phyloP scores from a whole-genome alignment of 2,329 filamentous ascomycete genomes.

The Amphichorda felina region DNA sequence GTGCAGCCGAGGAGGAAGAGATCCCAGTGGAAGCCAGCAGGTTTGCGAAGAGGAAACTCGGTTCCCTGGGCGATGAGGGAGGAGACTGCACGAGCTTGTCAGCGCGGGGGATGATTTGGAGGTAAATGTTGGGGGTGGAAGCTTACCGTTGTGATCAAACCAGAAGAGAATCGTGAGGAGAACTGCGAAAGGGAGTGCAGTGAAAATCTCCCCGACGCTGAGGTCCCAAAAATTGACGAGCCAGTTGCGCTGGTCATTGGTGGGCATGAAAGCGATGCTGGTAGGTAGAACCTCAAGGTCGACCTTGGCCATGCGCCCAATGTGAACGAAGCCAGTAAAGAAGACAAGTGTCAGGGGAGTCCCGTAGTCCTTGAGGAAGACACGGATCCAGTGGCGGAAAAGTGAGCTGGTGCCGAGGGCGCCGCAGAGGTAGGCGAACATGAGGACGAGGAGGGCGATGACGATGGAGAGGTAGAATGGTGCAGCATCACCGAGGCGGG shows the following conservation, averaged over 20 bases:
- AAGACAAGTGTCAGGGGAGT: slow-evolving; percentile 75
- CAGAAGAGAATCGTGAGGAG: slow-evolving; percentile 78
- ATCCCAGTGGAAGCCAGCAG: slow-evolving; percentile 79
- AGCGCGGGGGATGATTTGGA: slow-evolving; percentile 1
- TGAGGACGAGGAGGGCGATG: slow-evolving; percentile 66
- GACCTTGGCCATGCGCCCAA: slow-evolving; percentile 68
- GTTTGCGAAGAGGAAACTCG: slow-evolving; percentile 70
- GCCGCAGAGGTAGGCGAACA: slow-evolving; percentile 62
- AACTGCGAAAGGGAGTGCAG: slow-evolving; percentile 78
- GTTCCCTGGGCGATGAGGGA: slow-evolving; percentile 75
- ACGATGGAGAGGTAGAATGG: slow-evolving; percentile 72
- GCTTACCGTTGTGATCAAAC: slow-evolving; percentile 75
- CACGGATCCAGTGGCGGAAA: slow-evolving; percentile 62
- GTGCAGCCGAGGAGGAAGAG: slow-evolving; percentile 70
- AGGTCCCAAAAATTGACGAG: slow-evolving; percentile 76
- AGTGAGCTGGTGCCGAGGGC: slow-evolving; percentile 58
- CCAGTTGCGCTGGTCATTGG: slow-evolving; percentile 53
- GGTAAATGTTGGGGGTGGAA: neutral
- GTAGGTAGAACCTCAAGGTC: slow-evolving; percentile 62
- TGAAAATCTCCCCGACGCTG: slow-evolving; percentile 59
- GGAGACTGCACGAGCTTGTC: slow-evolving; percentile 54
- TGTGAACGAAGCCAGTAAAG: slow-evolving; percentile 81
- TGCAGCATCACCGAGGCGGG: slow-evolving; percentile 53
- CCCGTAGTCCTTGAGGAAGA: slow-evolving; percentile 84
- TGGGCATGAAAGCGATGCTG: slow-evolving; percentile 68